phyloP scores from a whole-genome alignment of 2,329 filamentous ascomycete genomes.

The Didymella segeticola region DNA sequence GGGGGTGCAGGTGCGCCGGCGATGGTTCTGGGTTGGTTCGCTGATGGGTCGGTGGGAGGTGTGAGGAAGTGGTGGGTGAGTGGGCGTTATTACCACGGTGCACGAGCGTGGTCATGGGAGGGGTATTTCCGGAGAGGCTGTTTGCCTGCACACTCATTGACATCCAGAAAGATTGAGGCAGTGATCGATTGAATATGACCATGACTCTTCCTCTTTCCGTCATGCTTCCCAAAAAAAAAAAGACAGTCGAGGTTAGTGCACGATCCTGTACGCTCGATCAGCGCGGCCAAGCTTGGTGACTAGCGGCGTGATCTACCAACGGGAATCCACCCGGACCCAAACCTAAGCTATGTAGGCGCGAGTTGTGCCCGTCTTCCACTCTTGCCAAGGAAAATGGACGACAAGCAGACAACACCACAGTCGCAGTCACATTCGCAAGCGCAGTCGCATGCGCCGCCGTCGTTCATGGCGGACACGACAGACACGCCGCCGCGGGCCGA shows the following conservation, averaged over 20 bases:
- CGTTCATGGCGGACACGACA: conserved; percentile 40
- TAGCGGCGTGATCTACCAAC: conserved; percentile 16
- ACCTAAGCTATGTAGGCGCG: conserved; percentile 3
- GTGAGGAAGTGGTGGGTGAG: not conserved
- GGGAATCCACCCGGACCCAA: conserved; percentile 14
- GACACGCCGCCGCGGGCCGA: conserved; percentile 53
- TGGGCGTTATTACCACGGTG: conserved; percentile 3
- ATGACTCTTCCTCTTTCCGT: too few relatives aligned
- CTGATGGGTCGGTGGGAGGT: conserved; percentile 11
- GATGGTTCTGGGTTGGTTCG: conserved; percentile 17
- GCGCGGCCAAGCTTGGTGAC: conserved; percentile 14
- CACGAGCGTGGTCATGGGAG: conserved; percentile 17
- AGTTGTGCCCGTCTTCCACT: conserved; percentile 25
- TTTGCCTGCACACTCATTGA: too few relatives aligned
- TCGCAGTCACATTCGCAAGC: conserved; percentile 34
- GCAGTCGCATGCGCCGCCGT: conserved; percentile 29
- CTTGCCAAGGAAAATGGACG: conserved; percentile 35
- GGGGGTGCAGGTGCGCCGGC: not conserved
- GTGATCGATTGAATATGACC: too few relatives aligned
- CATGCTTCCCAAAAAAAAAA: too few relatives aligned
- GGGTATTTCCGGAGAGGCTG: too few relatives aligned
- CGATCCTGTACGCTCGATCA: too few relatives aligned
- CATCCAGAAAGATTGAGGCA: too few relatives aligned
- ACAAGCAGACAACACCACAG: conserved; percentile 22
- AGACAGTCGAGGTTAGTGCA: too few relatives aligned